Base-by-base conservation (phyloP, 768 basidiomycete species). In the Cystobasidium ongulense region DNA sequence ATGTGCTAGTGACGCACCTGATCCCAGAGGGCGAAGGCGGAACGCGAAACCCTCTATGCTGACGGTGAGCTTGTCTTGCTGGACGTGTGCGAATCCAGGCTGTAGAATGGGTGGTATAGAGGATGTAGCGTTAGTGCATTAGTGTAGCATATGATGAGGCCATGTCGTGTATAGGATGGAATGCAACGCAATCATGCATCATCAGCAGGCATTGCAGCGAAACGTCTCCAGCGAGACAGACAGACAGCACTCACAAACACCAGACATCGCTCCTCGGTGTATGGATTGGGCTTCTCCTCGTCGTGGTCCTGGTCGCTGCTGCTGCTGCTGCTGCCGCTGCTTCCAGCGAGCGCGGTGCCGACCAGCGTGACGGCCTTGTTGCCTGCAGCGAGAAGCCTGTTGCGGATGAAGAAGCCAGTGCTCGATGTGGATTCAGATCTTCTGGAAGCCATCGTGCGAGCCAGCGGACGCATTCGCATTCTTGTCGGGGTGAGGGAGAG, bases 31-130 rank as follows among this genome's bases (percentile, higher is more conserved):
- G 8, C 68, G 52, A 31, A 71, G 35, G 21, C 53, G 36, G 38
- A 57, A 71, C 18, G 68, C 68, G 36, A 71, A 71, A 27, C 68
- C 68, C 27, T 71, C 68, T 5, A 71, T 54, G 35, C 43, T 59
- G 68, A 71, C 53, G 29, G 52, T 71, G 35, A 71, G 54, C 54
- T 71, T 36, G 39, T 59, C 39, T n/a, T 71, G 8, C 29, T 59
- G 52, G 21, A 71, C 54, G 53, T 54, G 53, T 2, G 68, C 68
- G 27, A 39, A 71, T 23, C 68, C 68, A 8, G 68, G 68, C 68
- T 71, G 54, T 59, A 1, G 41, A 25, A 31, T 11, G 7, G 39
- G 7, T 35, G 25, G 41, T 35, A 25, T n/a, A 25, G 38, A 64
- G 65, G 11, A 33, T n/a, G n/a, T n/a, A n/a, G n/a, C n/a, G n/a